These are phyloP conservation scores for Secale cereale DNA, from an alignment of 176 grass and related monocot genomes.

Conservation along the genomic window DNA sequence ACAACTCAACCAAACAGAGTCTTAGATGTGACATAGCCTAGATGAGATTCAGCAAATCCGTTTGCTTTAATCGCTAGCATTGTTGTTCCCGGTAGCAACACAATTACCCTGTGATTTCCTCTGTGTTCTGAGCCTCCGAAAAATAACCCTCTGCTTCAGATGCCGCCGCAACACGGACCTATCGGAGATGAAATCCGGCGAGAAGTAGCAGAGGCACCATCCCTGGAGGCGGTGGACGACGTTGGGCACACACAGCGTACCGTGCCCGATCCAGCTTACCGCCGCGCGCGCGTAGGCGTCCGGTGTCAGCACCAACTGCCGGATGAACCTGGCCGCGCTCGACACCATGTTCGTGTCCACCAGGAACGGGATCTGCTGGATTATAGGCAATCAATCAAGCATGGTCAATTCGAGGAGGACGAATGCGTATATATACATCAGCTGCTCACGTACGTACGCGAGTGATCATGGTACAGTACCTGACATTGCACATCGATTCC, in stretches of 20 bases:
- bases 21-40: too few species aligned
- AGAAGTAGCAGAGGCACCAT: conserved; percentile 5
- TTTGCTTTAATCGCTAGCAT: too few species aligned
- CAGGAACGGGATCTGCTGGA: conserved; percentile 16
- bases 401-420: background rate
- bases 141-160: conserved; percentile 21
- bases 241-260: conserved; percentile 35
- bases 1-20: too few species aligned
- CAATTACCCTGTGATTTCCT: background rate
- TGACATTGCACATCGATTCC: too few species aligned
- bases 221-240: conserved; percentile 40
- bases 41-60: too few species aligned
- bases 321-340: background rate
- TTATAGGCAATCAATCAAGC: background rate
- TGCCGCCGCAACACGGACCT: background rate
- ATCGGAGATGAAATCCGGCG: conserved; percentile 35
- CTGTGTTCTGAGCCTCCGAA: background rate
- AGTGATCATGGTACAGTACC: too few species aligned
- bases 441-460: too few species aligned
- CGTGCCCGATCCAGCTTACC: conserved; percentile 37
- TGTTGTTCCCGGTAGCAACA: background rate
- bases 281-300: conserved; percentile 34
- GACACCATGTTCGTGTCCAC: conserved; percentile 45
- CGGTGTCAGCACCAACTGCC: background rate
- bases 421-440: too few species aligned